Evolutionary conservation across 768 basidiomycete genomes (phyloP), one percentile per base, ranked within the genome.

Genomic region (Ramaria sp.): DNA sequence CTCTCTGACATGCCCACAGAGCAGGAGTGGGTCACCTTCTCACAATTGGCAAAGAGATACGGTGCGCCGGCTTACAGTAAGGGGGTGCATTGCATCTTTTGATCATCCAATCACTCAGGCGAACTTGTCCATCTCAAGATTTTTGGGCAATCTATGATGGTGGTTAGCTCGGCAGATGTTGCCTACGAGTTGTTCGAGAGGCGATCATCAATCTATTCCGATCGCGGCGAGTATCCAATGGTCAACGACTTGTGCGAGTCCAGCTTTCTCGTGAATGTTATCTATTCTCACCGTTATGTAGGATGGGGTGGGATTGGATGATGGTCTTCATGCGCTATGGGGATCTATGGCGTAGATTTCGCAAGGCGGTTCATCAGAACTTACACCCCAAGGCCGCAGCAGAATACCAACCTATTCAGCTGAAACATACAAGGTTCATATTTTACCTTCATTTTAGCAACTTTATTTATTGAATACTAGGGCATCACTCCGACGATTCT

Each of bases 271-370:
- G n/a, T 22, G 7, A 17, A 3, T 37, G 3, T 43, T 2, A 1
- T 13, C 2, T 2, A 67, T 50, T 57, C 63, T 6, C 62, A 67
- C 59, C 22, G 27, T n/a, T 17, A n/a, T 30, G 54, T 47, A 27
- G 31, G 50, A 27, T 19, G 74, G 78, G 66, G 64, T 72, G 71
- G 71, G 70, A 1, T 17, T 45, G 65, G 71, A 78, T 22, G 80
- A 78, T 45, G 78, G 74, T 0, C 78, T 80, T 56, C 80, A 79
- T 79, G 34, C 74, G 69, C 10, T 80, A 77, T 46, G 75, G 74
- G 70, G 49, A 45, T 68, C 63, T 7, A 9, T 31, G 11, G 27
- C 24, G 46, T 55, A 70, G 68, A 46, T 78, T 79, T 61, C 75
- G 79, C 50, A 76, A 71, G 45, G 72, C 78, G 69, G 80, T 81